These are phyloP conservation scores for Colletotrichum kahawae DNA, from an alignment of 2,329 filamentous ascomycete genomes.

Conservation along the genomic window DNA sequence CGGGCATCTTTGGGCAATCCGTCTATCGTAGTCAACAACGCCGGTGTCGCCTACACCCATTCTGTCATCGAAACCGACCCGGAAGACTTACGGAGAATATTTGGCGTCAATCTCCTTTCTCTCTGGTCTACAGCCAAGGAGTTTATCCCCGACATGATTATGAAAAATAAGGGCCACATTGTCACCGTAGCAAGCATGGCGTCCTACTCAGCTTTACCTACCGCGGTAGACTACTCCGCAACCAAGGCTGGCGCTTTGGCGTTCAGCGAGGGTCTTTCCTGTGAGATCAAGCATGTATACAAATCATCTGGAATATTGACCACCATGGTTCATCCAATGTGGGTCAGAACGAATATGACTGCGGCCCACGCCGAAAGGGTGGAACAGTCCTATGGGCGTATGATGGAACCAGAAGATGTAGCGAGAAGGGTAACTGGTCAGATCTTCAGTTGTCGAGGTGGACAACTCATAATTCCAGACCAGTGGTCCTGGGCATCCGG, in stretches of 20 bases:
- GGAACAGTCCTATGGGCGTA: constrained; percentile 31
- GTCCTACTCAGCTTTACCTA: constrained; percentile 48
- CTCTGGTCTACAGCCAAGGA: constrained; percentile 51
- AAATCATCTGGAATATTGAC: constrained; percentile 40
- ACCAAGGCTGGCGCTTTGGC: constrained; percentile 56
- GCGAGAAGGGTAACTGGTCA: constrained; percentile 54
- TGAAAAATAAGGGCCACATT: constrained; percentile 55
- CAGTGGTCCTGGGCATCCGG: constrained; percentile 26
- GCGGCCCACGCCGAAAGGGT: constrained; percentile 23
- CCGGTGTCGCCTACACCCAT: constrained; percentile 52
- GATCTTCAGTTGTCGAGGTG: constrained; percentile 52
- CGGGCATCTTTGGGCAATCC: constrained; percentile 47
- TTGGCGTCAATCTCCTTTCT: constrained; percentile 52
- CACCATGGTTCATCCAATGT: constrained; percentile 30
- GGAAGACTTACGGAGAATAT: constrained; percentile 43
- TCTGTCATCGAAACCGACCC: constrained; percentile 45
- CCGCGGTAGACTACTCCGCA: constrained; percentile 55
- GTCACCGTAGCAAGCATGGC: constrained; percentile 57
- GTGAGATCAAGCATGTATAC: constrained; percentile 40
- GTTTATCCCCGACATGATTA: constrained; percentile 52
- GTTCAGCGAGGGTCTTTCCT: constrained; percentile 54
- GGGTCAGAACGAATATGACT: constrained; percentile 33
- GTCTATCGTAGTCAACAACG: constrained; percentile 75
- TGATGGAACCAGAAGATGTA: constrained; percentile 43
- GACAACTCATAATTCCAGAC: constrained; percentile 50